Evolutionary conservation across 1,139 yeast genomes (phyloP).

Genomic region (Pichia sorboxylosa): DNA sequence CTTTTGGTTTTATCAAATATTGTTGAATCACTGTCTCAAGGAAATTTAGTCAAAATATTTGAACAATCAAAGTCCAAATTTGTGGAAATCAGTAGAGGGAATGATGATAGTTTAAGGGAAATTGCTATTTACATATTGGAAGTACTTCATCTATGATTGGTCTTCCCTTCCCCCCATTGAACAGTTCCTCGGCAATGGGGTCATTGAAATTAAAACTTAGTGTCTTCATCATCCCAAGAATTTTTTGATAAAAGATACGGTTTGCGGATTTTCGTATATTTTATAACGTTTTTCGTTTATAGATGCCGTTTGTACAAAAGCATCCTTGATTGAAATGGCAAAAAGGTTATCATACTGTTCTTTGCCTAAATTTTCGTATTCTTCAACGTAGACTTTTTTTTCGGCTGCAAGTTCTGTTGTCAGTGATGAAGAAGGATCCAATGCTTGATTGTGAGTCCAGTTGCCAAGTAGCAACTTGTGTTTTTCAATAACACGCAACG

Average conservation of each 20-base stretch:
- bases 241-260: constrained; percentile 12
- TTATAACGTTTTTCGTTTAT: constrained; percentile 8
- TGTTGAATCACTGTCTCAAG: not conserved
- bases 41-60: no score
- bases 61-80: no score
- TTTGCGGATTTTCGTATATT: constrained; percentile 20
- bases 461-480: constrained; percentile 10
- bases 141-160: no score
- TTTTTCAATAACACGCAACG: constrained; percentile 34
- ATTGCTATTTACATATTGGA: no score
- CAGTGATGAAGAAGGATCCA: constrained; percentile 10
- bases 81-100: no score
- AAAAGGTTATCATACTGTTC: constrained; percentile 10
- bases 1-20: constrained; percentile 2
- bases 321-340: constrained; percentile 8
- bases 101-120: no score
- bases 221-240: constrained; percentile 9
- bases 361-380: constrained; percentile 5
- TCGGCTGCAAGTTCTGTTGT: constrained; percentile 12
- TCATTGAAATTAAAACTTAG: no score
- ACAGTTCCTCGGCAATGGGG: no score
- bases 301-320: constrained; percentile 18
- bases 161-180: no score
- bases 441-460: constrained; percentile 7
- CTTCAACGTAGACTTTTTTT: constrained; percentile 8